Conservation (phyloP, 139 green algal genomes). For the Picochlorum sp. region DNA sequence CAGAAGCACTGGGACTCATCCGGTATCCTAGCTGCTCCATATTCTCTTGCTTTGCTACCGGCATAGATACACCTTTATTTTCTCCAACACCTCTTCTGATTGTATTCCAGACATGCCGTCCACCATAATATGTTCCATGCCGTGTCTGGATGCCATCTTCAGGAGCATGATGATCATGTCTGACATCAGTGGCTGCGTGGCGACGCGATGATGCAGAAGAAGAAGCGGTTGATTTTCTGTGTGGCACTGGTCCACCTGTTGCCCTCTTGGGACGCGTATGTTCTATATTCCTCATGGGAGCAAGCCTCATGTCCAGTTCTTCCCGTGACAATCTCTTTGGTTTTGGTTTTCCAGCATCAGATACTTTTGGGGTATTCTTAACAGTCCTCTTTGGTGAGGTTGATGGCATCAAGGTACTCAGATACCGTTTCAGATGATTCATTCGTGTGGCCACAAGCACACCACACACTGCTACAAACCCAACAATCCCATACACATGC, state of each 20-base stretch:
- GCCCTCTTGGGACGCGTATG: background rate
- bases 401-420: background rate
- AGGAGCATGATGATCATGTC: too few relatives aligned
- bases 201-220: too few relatives aligned
- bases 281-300: background rate
- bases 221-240: background rate
- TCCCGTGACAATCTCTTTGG: background rate
- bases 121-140: slow-evolving; percentile 28
- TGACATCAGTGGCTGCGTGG: too few relatives aligned
- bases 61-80: too few relatives aligned
- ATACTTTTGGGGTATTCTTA: too few relatives aligned
- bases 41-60: too few relatives aligned
- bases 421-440: too few relatives aligned
- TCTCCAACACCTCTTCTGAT: slow-evolving; percentile 19
- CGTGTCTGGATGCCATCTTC: background rate
- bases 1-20: background rate
- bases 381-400: background rate
- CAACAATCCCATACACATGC: too few relatives aligned
- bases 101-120: slow-evolving; percentile 12
- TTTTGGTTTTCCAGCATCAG: too few relatives aligned
- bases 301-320: background rate
- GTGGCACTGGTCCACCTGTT: background rate
- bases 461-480: too few relatives aligned
- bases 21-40: too few relatives aligned
- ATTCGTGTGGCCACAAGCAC: too few relatives aligned